Percentiles rank a stretch among this genome's conserved stretches.
These are phyloP conservation scores for Poronia punctata DNA, from an alignment of 495 filamentous ascomycete species.

Conservation along the genomic window DNA sequence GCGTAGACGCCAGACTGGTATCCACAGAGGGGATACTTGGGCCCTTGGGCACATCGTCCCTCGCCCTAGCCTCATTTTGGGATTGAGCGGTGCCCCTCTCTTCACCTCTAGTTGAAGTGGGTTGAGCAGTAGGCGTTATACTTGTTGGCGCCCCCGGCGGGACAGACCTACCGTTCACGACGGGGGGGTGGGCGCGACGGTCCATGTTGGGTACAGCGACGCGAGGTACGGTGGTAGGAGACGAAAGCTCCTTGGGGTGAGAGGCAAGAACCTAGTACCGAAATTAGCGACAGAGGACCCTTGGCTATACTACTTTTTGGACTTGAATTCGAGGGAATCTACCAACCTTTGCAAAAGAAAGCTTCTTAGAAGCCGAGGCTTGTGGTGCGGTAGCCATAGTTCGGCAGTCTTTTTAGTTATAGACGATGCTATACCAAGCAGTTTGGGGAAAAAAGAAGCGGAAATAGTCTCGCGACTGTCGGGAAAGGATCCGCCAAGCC, in stretches of 20 bases:
- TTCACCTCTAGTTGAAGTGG: conserved; percentile 13
- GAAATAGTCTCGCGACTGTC: conserved; percentile 13
- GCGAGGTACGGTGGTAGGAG: conserved; percentile 24
- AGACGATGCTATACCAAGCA: no score
- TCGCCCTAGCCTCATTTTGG: no score
- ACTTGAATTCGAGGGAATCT: conserved; percentile 1
- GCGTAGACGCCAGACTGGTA: conserved; percentile 24
- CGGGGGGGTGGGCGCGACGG: conserved; percentile 15
- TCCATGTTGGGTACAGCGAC: conserved; percentile 22
- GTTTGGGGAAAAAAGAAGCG: conserved; percentile 12
- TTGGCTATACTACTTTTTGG: no score
- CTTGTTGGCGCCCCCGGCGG: conserved; percentile 8
- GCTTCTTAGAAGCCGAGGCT: conserved; percentile 36
- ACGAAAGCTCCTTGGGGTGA: conserved; percentile 37
- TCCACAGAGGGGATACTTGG: conserved; percentile 21
- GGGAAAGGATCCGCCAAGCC: conserved; percentile 6
- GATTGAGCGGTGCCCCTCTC: conserved; percentile 8
- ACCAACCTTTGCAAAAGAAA: conserved; percentile 55
- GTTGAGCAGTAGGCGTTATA: conserved; percentile 13
- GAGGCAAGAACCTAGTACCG: conserved; percentile 46
- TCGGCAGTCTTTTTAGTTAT: conserved; percentile 11
- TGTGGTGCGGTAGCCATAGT: conserved; percentile 36
- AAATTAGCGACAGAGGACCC: not conserved
- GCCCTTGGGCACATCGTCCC: no score
- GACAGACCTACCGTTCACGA: conserved; percentile 8